Base-by-base conservation (phyloP, 495 filamentous ascomycete genomes). In the Talaromyces stipitatus region DNA sequence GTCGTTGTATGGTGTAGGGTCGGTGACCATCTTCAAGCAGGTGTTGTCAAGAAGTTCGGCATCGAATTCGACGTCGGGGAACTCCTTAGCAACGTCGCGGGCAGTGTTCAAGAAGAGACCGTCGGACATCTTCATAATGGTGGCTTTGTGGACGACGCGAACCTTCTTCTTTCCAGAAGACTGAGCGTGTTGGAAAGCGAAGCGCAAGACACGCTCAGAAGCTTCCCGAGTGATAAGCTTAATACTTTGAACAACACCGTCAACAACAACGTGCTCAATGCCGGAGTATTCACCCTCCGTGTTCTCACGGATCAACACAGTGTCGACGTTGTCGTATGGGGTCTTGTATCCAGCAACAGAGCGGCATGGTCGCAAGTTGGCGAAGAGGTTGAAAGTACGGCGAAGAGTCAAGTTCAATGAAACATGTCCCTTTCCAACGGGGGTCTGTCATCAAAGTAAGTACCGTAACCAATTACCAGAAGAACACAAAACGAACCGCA, bases 51-150 rank as follows among this genome's bases (percentile, higher is more conserved):
- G 85, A 60, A 98, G 80, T 79, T 97, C 95, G 62, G 89, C 88
- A 65, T 97, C 92, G 74, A 97, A 97, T 71, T 96, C 85, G 64
- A 97, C 83, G 52, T 87, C 78, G 58, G 95, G 92, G 84, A 89
- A 97, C 62, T 97, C 91, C 84, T 96, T 92, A 71, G 89, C 76
- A 67, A 98, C 79, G 24, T 91, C 80, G 29, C 85, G 77, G 63
- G 91, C 95, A 54, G 83, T 87, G 72, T 82, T 87, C 58, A 97
- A 80, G 86, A 98, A 98, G 50, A 98, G 88, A 76, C 94, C 94
- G 74, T 98, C 94, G 73, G 82, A 87, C 95, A 97, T 97, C 86
- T 98, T 98, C 94, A 97, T 97, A 80, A 97, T 98, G 66, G 95
- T 98, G 66, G 92, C 94, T 84, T 97, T 97, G 84, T 97, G 92